phyloP scores from a whole-genome alignment of 2,329 filamentous ascomycete genomes.

The Fusarium odoratissimum region DNA sequence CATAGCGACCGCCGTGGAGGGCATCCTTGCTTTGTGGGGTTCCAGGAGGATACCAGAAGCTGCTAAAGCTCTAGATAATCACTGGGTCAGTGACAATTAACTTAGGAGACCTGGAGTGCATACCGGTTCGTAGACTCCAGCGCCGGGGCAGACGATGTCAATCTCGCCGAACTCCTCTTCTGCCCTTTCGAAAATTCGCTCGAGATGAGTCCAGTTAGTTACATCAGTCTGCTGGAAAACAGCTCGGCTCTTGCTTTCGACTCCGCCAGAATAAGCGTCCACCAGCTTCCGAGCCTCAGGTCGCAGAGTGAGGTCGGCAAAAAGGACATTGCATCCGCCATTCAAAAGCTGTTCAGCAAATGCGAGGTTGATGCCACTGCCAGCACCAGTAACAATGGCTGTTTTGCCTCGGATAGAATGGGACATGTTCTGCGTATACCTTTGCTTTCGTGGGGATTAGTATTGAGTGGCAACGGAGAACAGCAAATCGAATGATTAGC shows the following conservation, averaged over 20 bases:
- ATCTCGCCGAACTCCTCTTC: background rate
- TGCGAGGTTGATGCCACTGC: background rate
- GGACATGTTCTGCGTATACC: background rate
- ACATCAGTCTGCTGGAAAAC: background rate
- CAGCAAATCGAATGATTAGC: background rate
- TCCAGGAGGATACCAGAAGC: background rate
- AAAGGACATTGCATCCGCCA: background rate
- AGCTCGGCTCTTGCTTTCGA: background rate
- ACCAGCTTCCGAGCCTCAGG: background rate
- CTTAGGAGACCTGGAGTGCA: accelerated
- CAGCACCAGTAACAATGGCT: background rate
- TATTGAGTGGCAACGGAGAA: background rate
- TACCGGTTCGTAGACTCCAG: background rate
- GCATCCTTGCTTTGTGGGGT: background rate
- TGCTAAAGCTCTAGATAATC: background rate
- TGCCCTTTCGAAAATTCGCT: background rate
- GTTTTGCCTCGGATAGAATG: background rate
- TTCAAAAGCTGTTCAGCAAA: background rate
- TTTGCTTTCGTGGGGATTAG: background rate
- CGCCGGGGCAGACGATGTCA: background rate
- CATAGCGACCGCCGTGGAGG: background rate
- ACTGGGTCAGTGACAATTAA: background rate
- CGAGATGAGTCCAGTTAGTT: background rate
- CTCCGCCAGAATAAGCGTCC: background rate
- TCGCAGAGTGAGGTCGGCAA: background rate